A percentile compares a stretch with the other conserved stretches of the same genome.
These are phyloP conservation scores for Ophiostoma australiae DNA, from an alignment of 2,329 filamentous ascomycete genomes.

Conservation along the genomic window DNA sequence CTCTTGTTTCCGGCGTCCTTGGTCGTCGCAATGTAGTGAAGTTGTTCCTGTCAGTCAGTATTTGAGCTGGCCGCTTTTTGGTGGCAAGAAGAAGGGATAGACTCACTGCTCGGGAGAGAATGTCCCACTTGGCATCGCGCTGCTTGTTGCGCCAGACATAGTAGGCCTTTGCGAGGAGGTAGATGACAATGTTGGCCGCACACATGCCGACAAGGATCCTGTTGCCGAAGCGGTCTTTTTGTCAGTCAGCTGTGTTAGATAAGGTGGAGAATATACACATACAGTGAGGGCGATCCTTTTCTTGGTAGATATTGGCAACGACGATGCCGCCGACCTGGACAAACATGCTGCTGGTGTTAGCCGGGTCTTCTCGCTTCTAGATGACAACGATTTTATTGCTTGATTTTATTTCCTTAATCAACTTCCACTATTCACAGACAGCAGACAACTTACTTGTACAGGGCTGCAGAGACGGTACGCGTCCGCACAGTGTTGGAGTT, in stretches of 20 bases:
- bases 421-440: neutral
- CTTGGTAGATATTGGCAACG: constrained; percentile 10
- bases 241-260: neutral
- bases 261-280: neutral
- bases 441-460: constrained; percentile 5
- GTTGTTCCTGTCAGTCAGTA: constrained; percentile 11
- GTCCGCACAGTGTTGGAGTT: constrained; percentile 14
- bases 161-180: constrained; percentile 7
- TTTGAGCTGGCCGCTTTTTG: neutral
- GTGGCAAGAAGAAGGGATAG: neutral
- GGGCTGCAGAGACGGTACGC: constrained; percentile 5
- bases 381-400: too few species aligned
- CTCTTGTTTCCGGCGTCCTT: constrained; percentile 9
- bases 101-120: neutral
- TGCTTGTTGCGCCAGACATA: constrained; percentile 13
- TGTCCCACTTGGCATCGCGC: neutral
- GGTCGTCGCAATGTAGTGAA: constrained; percentile 8
- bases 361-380: too few species aligned
- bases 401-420: too few species aligned
- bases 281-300: neutral
- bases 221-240: neutral
- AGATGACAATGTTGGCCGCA: neutral
- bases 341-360: constrained; percentile 7
- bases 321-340: constrained; percentile 9
- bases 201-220: neutral